phyloP scores from a whole-genome alignment of 2,329 filamentous ascomycete genomes.

The Aureobasidium melanogenum region DNA sequence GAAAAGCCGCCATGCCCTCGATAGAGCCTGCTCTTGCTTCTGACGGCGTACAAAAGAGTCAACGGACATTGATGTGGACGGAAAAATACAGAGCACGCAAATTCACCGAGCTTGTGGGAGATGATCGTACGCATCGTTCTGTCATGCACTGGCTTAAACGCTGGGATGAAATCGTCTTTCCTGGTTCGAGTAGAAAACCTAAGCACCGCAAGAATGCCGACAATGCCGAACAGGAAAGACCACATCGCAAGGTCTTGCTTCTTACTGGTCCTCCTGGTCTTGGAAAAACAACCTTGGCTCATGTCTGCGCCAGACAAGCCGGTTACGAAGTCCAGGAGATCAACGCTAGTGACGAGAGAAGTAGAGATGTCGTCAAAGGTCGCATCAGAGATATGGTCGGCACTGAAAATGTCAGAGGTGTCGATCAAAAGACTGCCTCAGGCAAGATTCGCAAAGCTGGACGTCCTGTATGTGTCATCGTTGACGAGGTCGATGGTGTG shows the following conservation, averaged over 20 bases:
- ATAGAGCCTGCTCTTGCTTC: conserved; percentile 28
- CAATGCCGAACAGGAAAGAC: conserved; percentile 55
- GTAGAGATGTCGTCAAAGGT: conserved; percentile 78
- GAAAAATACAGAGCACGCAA: conserved; percentile 92
- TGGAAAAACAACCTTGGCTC: conserved; percentile 91
- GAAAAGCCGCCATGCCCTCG: conserved; percentile 23
- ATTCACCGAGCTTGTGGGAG: conserved; percentile 89
- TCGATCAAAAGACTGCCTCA: conserved; percentile 44
- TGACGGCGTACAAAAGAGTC: background rate
- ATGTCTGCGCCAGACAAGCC: conserved; percentile 90
- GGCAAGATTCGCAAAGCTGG: conserved; percentile 62
- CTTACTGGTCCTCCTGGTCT: conserved; percentile 86
- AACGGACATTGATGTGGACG: conserved; percentile 67
- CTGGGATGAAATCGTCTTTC: conserved; percentile 92
- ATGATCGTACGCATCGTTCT: conserved; percentile 83
- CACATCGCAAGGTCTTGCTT: conserved; percentile 79
- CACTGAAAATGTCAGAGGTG: conserved; percentile 82
- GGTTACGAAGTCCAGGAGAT: conserved; percentile 96
- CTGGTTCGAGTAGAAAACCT: conserved; percentile 56
- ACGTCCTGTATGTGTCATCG: conserved; percentile 82
- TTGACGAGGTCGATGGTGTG: conserved; percentile 95
- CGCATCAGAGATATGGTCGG: conserved; percentile 85
- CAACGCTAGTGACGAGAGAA: conserved; percentile 94
- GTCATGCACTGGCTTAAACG: conserved; percentile 89
- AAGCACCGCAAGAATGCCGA: conserved; percentile 36